A percentile compares a stretch with the other conserved stretches of the same genome.
Evolutionary conservation across 345 rosid genomes (phyloP).

Genomic region (Camelina sativa): DNA sequence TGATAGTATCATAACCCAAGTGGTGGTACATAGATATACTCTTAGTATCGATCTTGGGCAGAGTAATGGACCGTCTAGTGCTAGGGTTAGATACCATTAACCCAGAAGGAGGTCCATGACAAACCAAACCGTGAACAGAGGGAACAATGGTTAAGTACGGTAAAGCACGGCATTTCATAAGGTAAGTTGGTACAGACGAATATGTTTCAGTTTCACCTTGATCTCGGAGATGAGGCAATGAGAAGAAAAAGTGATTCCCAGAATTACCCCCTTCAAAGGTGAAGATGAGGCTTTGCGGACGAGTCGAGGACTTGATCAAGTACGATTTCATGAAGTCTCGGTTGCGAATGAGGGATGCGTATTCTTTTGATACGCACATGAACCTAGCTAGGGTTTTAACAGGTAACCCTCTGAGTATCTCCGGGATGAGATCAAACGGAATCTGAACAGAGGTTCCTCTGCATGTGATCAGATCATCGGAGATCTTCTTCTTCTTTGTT

Average conservation of each 20-base stretch:
- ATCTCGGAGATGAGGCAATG: background rate
- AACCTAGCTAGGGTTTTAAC: constrained; percentile 26
- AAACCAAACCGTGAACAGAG: constrained; percentile 32
- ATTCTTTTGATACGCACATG: constrained; percentile 3
- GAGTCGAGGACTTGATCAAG: constrained; percentile 7
- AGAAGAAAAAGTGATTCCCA: constrained; percentile 3
- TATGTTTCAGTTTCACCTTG: constrained; percentile 10
- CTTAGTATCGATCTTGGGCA: constrained; percentile 3
- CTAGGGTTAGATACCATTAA: constrained; percentile 32
- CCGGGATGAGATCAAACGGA: constrained; percentile 19
- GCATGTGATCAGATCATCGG: constrained; percentile 1
- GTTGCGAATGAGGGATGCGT: constrained; percentile 5
- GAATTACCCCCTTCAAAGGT: constrained; percentile 6
- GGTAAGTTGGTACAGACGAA: constrained; percentile 9
- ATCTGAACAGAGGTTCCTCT: background rate
- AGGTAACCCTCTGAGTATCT: background rate
- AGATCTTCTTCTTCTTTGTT: background rate
- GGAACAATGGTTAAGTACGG: background rate
- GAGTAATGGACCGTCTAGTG: background rate
- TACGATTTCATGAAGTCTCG: constrained; percentile 17
- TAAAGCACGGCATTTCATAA: constrained; percentile 9
- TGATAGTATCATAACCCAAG: too few species aligned
- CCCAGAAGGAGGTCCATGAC: constrained; percentile 16
- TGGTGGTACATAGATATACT: background rate
- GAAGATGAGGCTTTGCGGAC: constrained; percentile 17